These are phyloP conservation scores for Rhizopogon salebrosus DNA, from an alignment of 768 basidiomycete species.

Conservation along the genomic window DNA sequence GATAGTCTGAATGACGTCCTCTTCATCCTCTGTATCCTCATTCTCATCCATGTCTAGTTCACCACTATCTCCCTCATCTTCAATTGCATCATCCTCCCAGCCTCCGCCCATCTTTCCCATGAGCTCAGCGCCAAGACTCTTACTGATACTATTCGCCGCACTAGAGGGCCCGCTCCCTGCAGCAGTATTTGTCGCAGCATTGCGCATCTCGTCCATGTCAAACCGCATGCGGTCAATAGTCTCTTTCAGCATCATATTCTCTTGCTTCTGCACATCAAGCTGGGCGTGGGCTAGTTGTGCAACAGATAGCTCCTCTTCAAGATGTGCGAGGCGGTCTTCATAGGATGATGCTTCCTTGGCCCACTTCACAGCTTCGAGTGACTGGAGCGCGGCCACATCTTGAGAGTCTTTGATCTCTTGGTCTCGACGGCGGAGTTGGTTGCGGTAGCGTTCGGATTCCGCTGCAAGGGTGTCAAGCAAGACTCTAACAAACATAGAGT, in stretches of 20 bases:
- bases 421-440: slow-evolving; percentile 69
- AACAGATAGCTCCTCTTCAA: slow-evolving; percentile 67
- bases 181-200: slow-evolving; percentile 33
- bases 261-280: slow-evolving; percentile 91
- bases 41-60: slow-evolving; percentile 38
- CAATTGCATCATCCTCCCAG: slow-evolving; percentile 39
- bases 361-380: slow-evolving; percentile 64
- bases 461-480: slow-evolving; percentile 32
- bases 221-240: slow-evolving; percentile 93
- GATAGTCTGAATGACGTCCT: slow-evolving; percentile 79
- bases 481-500: background rate
- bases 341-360: slow-evolving; percentile 61
- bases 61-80: slow-evolving; percentile 29
- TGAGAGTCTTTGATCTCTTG: slow-evolving; percentile 62
- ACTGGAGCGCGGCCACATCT: slow-evolving; percentile 54
- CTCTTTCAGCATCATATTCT: slow-evolving; percentile 90
- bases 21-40: slow-evolving; percentile 52
- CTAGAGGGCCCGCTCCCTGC: slow-evolving; percentile 43
- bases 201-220: slow-evolving; percentile 89
- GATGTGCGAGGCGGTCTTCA: slow-evolving; percentile 61
- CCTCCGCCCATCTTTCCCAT: slow-evolving; percentile 51
- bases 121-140: slow-evolving; percentile 72
- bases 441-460: slow-evolving; percentile 74
- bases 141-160: slow-evolving; percentile 54
- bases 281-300: slow-evolving; percentile 70